Base-by-base conservation (phyloP, 2,329 filamentous ascomycete genomes). In the Fusarium cyanostomum region DNA sequence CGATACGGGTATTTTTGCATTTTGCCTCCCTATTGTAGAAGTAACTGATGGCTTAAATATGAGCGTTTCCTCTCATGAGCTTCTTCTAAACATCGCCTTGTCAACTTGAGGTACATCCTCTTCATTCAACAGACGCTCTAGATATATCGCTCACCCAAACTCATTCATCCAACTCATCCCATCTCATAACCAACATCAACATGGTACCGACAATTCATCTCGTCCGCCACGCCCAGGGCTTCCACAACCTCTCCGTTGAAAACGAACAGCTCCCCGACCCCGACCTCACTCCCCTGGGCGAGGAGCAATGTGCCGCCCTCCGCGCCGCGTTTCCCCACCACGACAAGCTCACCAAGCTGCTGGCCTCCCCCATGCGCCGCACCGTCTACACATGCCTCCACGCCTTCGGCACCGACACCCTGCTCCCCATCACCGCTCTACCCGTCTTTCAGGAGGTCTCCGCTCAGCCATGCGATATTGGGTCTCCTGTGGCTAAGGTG, bases 401-500 rank as follows among this genome's bases (percentile, higher is more conserved):
- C 51, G 84, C 86, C 41, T 96, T 96, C 75, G 83, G 82, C 15
- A 81, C 86, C 48, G 70, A 80, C 18, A 56, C 67, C 7, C 76
- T 78, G 7, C 74, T 75, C 28, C 75, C 75, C 52, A 83, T 96
- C 48, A 77, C 90, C 24, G 87, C 89, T 2, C 78, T 95, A 11
- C 92, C 92, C 1, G 86, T 91, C 62, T 79, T 92, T 5, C 94
- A 97, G 77, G 94, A 97, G 76, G 88, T 92, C 0, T 89, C 87
- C 5, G 83, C 88, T 49, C 79, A 89, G 27, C 89, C 91, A 1
- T 94, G 92, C 75, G 93, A 97, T 73, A 89, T 86, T 2, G 94
- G 94, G 3, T 88, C 84, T 31, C 76, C 83, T 3, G 76, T 81
- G 4, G 76, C 77, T 0, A 81, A 80, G 48, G 78, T 96, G 27